phyloP scores from a whole-genome alignment of 441 rosid species.

The Gossypium aridum region DNA sequence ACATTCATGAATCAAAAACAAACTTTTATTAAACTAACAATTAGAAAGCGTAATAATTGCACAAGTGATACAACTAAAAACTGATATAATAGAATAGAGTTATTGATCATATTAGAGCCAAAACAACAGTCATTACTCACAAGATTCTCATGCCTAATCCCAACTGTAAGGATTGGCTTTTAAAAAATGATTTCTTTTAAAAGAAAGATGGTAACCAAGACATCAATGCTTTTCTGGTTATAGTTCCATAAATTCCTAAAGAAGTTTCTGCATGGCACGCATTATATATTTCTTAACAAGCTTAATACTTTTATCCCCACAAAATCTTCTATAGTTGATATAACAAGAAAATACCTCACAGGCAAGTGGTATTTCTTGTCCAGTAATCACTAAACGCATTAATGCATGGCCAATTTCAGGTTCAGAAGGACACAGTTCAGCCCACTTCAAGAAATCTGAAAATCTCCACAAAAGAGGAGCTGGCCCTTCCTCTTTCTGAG shows the following conservation, averaged over 20 bases:
- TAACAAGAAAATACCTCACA: constrained; percentile 66
- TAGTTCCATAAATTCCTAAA: background rate
- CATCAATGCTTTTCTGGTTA: background rate
- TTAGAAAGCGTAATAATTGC: background rate
- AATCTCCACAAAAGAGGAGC: constrained; percentile 97
- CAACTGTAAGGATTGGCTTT: background rate
- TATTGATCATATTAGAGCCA: background rate
- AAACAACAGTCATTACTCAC: background rate
- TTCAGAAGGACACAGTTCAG: constrained; percentile 97
- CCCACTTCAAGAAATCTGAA: constrained; percentile 98
- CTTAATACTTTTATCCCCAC: background rate
- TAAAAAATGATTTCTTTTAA: background rate
- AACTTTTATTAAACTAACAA: background rate
- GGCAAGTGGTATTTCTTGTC: constrained; percentile 97
- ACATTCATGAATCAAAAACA: constrained; percentile 1
- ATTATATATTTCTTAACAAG: background rate
- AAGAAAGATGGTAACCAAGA: background rate
- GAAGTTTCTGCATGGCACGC: background rate
- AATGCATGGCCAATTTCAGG: constrained; percentile 97
- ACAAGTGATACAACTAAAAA: background rate
- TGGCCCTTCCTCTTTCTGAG: constrained; percentile 97
- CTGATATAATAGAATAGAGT: background rate
- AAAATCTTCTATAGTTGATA: background rate
- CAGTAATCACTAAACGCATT: constrained; percentile 96
- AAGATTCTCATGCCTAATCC: background rate